Percentiles rank a stretch among this genome's conserved stretches.
Conservation (phyloP, 495 filamentous ascomycete species). For the Penicillium paxilli region DNA sequence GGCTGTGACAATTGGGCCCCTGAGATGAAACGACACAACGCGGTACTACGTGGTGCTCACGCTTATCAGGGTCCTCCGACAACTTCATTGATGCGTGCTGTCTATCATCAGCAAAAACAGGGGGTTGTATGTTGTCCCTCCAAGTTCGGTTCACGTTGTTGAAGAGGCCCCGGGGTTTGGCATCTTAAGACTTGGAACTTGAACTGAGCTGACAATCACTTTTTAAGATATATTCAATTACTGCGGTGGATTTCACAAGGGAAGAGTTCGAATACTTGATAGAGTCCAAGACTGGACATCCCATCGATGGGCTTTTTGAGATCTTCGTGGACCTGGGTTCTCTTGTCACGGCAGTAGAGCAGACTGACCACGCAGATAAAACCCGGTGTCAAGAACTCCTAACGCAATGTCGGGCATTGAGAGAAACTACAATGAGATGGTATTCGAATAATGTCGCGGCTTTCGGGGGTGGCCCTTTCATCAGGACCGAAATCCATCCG, state of each 20-base stretch:
- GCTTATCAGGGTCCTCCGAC: not conserved
- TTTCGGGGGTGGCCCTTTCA: not conserved
- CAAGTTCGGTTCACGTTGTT: not conserved
- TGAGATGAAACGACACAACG: not conserved
- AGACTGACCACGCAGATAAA: not conserved
- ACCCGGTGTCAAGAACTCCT: not conserved
- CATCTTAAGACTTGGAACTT: too few species aligned
- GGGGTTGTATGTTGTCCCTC: not conserved
- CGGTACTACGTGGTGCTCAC: not conserved
- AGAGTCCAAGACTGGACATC: not conserved
- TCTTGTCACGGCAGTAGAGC: not conserved
- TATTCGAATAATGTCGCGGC: not conserved
- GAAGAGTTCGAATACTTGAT: constrained; percentile 3
- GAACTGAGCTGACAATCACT: too few species aligned
- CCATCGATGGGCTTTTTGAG: constrained; percentile 7
- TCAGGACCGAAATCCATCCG: not conserved
- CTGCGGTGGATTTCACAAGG: not conserved
- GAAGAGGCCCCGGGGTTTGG: too few species aligned
- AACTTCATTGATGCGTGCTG: not conserved
- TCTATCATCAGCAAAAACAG: constrained; percentile 2
- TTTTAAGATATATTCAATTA: not conserved
- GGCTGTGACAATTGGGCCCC: not conserved
- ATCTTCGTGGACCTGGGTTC: constrained; percentile 3
- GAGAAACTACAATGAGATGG: not conserved
- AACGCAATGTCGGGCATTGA: not conserved